These are phyloP conservation scores for Flaveria sonorensis DNA, from an alignment of 129 eudicot genomes.

Conservation along the genomic window DNA sequence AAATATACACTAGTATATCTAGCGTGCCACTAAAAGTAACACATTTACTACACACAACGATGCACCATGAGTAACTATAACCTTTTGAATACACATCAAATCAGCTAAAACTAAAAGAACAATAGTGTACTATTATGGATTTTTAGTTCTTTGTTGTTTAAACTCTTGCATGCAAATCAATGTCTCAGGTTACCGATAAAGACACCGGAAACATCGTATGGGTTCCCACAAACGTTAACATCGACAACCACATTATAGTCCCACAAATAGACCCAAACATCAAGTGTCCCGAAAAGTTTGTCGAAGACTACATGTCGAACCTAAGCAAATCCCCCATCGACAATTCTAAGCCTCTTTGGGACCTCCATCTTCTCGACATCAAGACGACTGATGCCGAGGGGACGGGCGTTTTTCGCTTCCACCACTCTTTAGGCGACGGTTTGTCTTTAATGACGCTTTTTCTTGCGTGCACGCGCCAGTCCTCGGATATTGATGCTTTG, in stretches of 20 bases:
- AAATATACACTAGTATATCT: no score
- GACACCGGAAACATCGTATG: slow-evolving; percentile 34
- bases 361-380: slow-evolving; percentile 47
- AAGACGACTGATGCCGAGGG: slow-evolving; percentile 37
- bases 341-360: slow-evolving; percentile 50
- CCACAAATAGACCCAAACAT: slow-evolving; percentile 42
- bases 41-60: no score
- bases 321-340: slow-evolving; percentile 47
- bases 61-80: no score
- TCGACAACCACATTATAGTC: slow-evolving; percentile 54
- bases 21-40: no score
- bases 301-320: slow-evolving; percentile 49
- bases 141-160: background rate
- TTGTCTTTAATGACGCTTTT: slow-evolving; percentile 47
- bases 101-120: no score
- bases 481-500: slow-evolving; percentile 35
- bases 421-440: slow-evolving; percentile 57
- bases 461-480: slow-evolving; percentile 46
- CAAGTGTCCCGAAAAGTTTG: slow-evolving; percentile 43
- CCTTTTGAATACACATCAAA: no score
- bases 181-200: slow-evolving; percentile 41
- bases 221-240: slow-evolving; percentile 48
- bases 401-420: slow-evolving; percentile 44
- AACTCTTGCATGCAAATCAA: slow-evolving; percentile 4
- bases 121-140: background rate